phyloP scores from a whole-genome alignment of 805 yeast genomes.

The Saccharomycopsis sp. region DNA sequence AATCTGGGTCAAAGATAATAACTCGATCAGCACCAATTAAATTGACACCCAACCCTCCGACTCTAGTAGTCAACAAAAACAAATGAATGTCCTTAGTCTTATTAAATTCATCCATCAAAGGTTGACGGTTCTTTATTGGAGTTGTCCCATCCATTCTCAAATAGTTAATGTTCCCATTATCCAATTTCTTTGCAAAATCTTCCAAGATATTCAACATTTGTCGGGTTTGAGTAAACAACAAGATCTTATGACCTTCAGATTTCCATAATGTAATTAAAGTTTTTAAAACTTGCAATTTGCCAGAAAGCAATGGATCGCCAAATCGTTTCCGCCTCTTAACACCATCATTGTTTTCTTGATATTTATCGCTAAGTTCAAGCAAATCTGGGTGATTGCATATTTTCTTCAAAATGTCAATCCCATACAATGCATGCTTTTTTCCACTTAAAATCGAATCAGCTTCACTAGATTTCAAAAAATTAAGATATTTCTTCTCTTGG shows the following conservation, averaged over 20 bases:
- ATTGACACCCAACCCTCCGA: slow-evolving; percentile 93
- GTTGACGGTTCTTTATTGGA: slow-evolving; percentile 67
- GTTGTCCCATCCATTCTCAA: slow-evolving; percentile 95
- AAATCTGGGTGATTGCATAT: slow-evolving; percentile 96
- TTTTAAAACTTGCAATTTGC: slow-evolving; percentile 85
- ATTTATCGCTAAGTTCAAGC: slow-evolving; percentile 36
- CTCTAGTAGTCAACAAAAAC: slow-evolving; percentile 85
- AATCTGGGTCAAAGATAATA: slow-evolving; percentile 92
- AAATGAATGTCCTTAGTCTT: slow-evolving; percentile 48
- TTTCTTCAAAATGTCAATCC: slow-evolving; percentile 84
- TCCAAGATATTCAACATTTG: slow-evolving; percentile 92
- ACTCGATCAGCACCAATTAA: slow-evolving; percentile 93
- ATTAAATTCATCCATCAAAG: slow-evolving; percentile 76
- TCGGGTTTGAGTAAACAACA: slow-evolving; percentile 86
- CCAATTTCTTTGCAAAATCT: slow-evolving; percentile 43
- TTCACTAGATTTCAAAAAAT: slow-evolving; percentile 72
- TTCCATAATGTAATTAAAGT: slow-evolving; percentile 73
- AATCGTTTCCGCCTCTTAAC: slow-evolving; percentile 27
- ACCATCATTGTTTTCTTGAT: slow-evolving; percentile 7
- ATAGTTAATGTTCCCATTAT: slow-evolving; percentile 34
- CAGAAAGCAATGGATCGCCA: slow-evolving; percentile 61
- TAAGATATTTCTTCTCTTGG: slow-evolving; percentile 69
- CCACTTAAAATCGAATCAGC: slow-evolving; percentile 65
- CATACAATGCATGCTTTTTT: slow-evolving; percentile 73
- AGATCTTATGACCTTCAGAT: slow-evolving; percentile 65